Percentiles rank a stretch among this genome's conserved stretches.
phyloP scores from a whole-genome alignment of 441 rosid species.

The Corymbia citriodora region DNA sequence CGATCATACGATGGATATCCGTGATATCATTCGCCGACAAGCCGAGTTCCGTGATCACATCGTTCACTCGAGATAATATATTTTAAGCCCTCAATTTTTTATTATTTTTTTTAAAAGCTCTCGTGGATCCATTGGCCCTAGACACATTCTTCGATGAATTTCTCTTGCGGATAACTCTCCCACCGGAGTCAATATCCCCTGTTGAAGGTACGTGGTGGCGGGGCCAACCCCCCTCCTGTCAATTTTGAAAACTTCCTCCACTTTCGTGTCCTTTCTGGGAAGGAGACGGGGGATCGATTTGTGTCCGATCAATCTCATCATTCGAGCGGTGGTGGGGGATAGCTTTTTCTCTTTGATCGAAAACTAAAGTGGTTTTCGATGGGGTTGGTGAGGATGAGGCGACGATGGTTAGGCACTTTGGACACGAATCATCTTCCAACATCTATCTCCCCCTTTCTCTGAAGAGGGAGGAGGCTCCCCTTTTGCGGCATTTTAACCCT shows the following conservation, averaged over 20 bases:
- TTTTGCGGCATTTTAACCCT: neutral
- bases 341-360: neutral
- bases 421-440: neutral
- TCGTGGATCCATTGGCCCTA: neutral
- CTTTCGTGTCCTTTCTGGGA: neutral
- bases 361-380: neutral
- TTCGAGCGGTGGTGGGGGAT: neutral
- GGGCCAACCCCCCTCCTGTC: neutral
- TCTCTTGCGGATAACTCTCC: neutral
- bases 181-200: neutral
- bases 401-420: neutral
- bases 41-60: neutral
- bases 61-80: neutral
- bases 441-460: neutral
- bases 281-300: neutral
- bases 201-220: neutral
- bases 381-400: neutral
- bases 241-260: neutral
- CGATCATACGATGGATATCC: neutral
- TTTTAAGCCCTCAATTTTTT: neutral
- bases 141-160: neutral
- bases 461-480: neutral
- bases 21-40: neutral
- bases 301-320: neutral
- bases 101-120: fast-evolving